phyloP scores from a whole-genome alignment of 2,329 filamentous ascomycete genomes.

The Pseudogymnoascus sp. region DNA sequence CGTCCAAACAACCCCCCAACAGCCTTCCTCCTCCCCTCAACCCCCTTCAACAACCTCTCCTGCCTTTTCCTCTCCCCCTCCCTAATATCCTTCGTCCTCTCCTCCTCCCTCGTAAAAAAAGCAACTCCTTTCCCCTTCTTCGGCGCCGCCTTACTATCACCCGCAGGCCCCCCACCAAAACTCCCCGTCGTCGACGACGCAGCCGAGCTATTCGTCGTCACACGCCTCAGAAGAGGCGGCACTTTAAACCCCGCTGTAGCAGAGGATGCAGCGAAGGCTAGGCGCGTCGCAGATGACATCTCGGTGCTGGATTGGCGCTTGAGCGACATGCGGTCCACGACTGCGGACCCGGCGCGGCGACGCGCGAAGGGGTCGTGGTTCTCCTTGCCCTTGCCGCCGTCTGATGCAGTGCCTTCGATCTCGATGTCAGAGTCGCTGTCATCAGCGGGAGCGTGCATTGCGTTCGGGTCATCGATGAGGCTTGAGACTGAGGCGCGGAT shows the following conservation, averaged over 20 bases:
- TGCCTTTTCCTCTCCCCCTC: constrained; percentile 51
- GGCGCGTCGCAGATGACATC: constrained; percentile 30
- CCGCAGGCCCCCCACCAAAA: constrained; percentile 4
- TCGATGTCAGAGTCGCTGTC: constrained; percentile 46
- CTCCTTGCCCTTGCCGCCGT: constrained; percentile 21
- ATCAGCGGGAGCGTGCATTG: constrained; percentile 36
- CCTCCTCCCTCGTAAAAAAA: constrained; percentile 51
- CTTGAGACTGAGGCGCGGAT: constrained; percentile 77
- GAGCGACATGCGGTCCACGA: constrained; percentile 67
- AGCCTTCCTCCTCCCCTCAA: constrained; percentile 45
- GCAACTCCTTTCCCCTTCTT: constrained; percentile 53
- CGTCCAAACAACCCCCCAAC: constrained; percentile 51
- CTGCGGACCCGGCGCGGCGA: constrained; percentile 35
- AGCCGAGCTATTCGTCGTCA: constrained; percentile 54
- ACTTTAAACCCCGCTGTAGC: constrained; percentile 49
- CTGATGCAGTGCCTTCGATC: constrained; percentile 26
- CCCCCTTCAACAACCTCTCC: constrained; percentile 48
- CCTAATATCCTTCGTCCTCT: constrained; percentile 44
- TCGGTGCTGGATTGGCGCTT: constrained; percentile 46
- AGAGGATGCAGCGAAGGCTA: constrained; percentile 47
- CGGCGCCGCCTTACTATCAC: constrained; percentile 39
- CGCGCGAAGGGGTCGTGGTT: constrained; percentile 27
- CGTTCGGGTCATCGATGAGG: constrained; percentile 63
- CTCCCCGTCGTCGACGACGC: constrained; percentile 28
- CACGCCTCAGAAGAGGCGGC: constrained; percentile 62